Percentiles rank a stretch among this genome's conserved stretches.
These are phyloP conservation scores for Cyclocybe cylindracea DNA, from an alignment of 768 basidiomycete species.

Conservation along the genomic window DNA sequence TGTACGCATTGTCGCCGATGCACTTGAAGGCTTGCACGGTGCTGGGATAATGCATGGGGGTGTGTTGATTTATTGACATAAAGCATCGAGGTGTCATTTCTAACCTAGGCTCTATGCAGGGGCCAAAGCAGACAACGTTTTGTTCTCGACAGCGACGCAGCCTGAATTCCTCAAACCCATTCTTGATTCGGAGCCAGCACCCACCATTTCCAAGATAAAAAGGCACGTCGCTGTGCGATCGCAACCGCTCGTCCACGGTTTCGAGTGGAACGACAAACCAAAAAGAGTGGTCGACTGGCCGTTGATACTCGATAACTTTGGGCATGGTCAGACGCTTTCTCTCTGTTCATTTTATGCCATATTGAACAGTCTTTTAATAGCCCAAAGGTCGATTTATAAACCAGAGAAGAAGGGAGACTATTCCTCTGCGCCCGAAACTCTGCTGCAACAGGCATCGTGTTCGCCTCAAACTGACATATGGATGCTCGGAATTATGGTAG, in stretches of 20 bases:
- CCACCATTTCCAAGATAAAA: conserved; percentile 1
- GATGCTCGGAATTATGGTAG: conserved; percentile 15
- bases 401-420: conserved; percentile 9
- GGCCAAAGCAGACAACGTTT: conserved; percentile 10
- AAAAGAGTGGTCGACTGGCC: conserved; percentile 13
- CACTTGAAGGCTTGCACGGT: conserved; percentile 1
- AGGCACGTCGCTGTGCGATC: conserved; percentile 8
- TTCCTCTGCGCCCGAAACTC: conserved; percentile 14
- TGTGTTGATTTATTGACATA: not conserved
- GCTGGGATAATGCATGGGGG: conserved; percentile 18
- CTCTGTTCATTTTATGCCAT: not conserved
- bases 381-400: conserved; percentile 7
- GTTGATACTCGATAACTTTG: conserved; percentile 6
- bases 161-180: conserved; percentile 2
- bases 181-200: conserved; percentile 9
- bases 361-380: not conserved
- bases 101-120: not conserved
- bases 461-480: conserved; percentile 18
- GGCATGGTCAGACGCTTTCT: conserved; percentile 10
- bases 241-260: conserved; percentile 11
- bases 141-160: conserved; percentile 2
- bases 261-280: conserved; percentile 11
- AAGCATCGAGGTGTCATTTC: not conserved
- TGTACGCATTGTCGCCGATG: conserved; percentile 2
- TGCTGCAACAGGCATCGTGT: conserved; percentile 8